Base-by-base conservation (phyloP, 1,139 yeast genomes). In the Starmera stellimalicola region DNA sequence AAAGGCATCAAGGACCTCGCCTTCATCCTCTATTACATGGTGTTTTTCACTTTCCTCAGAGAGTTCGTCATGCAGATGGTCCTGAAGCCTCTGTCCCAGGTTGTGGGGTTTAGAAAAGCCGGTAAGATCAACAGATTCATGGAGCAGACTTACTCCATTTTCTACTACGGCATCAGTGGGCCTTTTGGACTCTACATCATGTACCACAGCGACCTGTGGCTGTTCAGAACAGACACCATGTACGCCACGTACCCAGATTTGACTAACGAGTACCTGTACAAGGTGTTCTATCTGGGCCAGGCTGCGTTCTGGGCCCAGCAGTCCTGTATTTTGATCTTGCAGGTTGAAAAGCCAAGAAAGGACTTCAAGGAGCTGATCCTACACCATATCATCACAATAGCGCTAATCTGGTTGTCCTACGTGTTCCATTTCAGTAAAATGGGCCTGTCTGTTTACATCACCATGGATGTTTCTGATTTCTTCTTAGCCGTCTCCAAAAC, bases 251-350 rank as follows among this genome's bases (percentile, higher is more conserved):
- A 81, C 55, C 98, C 98, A 10, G 97, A 93, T 60, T 68, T 72
- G 42, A 68, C 81, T 26, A 87, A 83, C 52, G 78, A 73, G 38
- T 68, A 66, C 40, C 63, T 69, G 40, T 82, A 82, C 62, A 91
- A 91, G 62, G 55, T 76, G 14, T 93, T 81, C 55, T 93, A 91
- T 57, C 65, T 91, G 44, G 77, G 85, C 27, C 98, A 91, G 62
- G 96, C 97, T 6, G 83, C 96, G 3, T 91, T 85, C 58, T 91
- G 99, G 99, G 77, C 87, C 14, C 99, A 91, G 62, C 98, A 91
- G 60, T 79, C 93, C 1, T 75, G 83, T 28, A 80, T 91, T 18
- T 65, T 91, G 41, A 61, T 77, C 36, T 65, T 93, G 44, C 95
- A 83, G 57, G 69, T 91, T 42, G 99, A 91, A 58, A 85, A 85